Evolutionary conservation across 1,284 basidiomycete genomes (phyloP).

Genomic region (Mycena sp.): DNA sequence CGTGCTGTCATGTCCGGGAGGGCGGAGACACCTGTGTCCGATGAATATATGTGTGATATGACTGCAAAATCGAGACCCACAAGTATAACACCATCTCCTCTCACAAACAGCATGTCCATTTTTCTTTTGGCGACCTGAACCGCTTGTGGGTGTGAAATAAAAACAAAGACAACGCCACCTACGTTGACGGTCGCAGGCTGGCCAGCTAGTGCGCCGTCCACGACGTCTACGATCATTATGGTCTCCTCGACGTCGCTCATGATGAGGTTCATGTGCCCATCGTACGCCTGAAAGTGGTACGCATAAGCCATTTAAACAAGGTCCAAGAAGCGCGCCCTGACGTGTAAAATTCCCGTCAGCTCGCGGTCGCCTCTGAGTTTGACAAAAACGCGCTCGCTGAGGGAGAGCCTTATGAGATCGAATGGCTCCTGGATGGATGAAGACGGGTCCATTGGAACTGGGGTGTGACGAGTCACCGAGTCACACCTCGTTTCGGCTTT

Average conservation of each 20-base stretch:
- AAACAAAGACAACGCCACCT: constrained; percentile 33
- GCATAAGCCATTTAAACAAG: constrained; percentile 16
- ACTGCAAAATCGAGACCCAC: constrained; percentile 54
- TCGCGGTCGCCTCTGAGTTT: constrained; percentile 97
- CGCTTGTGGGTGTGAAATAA: background rate
- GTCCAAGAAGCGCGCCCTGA: constrained; percentile 51
- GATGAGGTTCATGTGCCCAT: constrained; percentile 99
- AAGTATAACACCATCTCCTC: constrained; percentile 94
- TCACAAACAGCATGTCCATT: constrained; percentile 98
- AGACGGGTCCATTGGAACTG: constrained; percentile 70
- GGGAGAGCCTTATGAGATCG: constrained; percentile 94
- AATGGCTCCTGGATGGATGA: constrained; percentile 92
- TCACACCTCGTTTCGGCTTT: too few relatives aligned
- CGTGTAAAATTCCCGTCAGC: constrained; percentile 93
- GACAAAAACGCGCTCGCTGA: constrained; percentile 96
- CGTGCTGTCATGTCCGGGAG: constrained; percentile 64
- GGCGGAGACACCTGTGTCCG: constrained; percentile 75
- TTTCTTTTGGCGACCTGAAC: constrained; percentile 90
- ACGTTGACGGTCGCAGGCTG: constrained; percentile 70
- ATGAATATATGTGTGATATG: constrained; percentile 1
- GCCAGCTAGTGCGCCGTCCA: constrained; percentile 60
- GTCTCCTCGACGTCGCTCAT: constrained; percentile 97
- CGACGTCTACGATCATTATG: constrained; percentile 88
- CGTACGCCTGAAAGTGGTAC: constrained; percentile 81
- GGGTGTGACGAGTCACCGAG: background rate